Percentiles rank a stretch among this genome's conserved stretches.
Conservation (phyloP, 2,329 filamentous ascomycete species). For the Alternaria infectoria region DNA sequence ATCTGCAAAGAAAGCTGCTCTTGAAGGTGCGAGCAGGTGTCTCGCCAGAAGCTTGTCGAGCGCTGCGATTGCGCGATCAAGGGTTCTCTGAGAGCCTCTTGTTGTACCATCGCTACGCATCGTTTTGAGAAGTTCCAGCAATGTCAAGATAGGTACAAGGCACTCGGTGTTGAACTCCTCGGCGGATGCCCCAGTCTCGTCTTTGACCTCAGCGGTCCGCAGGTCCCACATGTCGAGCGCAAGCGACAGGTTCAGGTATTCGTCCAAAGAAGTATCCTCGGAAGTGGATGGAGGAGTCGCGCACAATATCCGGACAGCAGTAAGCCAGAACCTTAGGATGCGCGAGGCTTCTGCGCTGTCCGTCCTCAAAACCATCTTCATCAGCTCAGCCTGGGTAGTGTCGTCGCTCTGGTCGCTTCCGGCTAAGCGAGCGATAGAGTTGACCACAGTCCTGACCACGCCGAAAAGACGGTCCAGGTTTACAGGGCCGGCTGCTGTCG, state of each 20-base stretch:
- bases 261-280: background rate
- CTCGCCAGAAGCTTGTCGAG: slow-evolving; percentile 50
- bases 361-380: slow-evolving; percentile 45
- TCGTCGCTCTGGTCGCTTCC: slow-evolving; percentile 22
- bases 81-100: background rate
- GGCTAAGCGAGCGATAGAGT: slow-evolving; percentile 27
- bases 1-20: slow-evolving; percentile 46
- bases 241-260: slow-evolving; percentile 30
- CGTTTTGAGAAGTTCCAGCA: slow-evolving; percentile 28
- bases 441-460: slow-evolving; percentile 24
- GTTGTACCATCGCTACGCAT: slow-evolving; percentile 1
- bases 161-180: slow-evolving; percentile 49
- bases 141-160: slow-evolving; percentile 38
- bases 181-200: slow-evolving; percentile 36
- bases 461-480: slow-evolving; percentile 32
- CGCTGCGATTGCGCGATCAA: slow-evolving; percentile 17
- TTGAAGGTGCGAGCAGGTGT: slow-evolving; percentile 52
- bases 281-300: background rate
- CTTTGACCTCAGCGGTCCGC: slow-evolving; percentile 33
- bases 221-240: slow-evolving; percentile 44
- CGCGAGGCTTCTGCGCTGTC: slow-evolving; percentile 44
- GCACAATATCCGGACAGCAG: slow-evolving; percentile 25
- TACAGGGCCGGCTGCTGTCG: slow-evolving; percentile 10
- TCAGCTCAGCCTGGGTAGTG: slow-evolving; percentile 38
- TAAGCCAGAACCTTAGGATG: slow-evolving; percentile 47